phyloP scores from a whole-genome alignment of 768 basidiomycete genomes.

The Panus rudis region DNA sequence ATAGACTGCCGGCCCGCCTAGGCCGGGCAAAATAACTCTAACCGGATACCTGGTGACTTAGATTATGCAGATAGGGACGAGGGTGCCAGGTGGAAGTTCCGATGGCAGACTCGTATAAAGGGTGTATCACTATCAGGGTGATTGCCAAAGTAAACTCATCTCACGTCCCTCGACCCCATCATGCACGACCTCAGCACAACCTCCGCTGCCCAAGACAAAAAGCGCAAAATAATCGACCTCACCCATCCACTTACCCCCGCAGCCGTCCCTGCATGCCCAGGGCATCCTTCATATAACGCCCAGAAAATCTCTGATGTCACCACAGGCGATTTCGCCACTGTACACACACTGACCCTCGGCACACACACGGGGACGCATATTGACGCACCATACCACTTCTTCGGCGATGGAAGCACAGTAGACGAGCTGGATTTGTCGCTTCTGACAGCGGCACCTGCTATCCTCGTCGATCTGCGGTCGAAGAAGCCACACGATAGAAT shows the following conservation, averaged over 20 bases:
- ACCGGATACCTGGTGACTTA: too few relatives aligned
- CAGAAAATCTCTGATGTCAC: slow-evolving; percentile 32
- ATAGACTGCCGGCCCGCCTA: too few relatives aligned
- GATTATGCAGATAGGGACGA: too few relatives aligned
- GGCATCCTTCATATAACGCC: slow-evolving; percentile 43
- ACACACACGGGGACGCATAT: slow-evolving; percentile 78
- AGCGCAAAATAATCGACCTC: slow-evolving; percentile 49
- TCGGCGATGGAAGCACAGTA: slow-evolving; percentile 47
- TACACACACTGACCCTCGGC: slow-evolving; percentile 47
- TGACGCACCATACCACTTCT: slow-evolving; percentile 73
- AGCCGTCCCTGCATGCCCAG: slow-evolving; percentile 45
- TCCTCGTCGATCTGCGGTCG: slow-evolving; percentile 47
- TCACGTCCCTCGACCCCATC: too few relatives aligned
- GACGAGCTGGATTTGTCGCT: slow-evolving; percentile 48
- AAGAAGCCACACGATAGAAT: slow-evolving; percentile 41
- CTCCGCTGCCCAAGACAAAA: too few relatives aligned
- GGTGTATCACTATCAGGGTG: too few relatives aligned
- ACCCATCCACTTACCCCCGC: slow-evolving; percentile 39
- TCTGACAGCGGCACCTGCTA: slow-evolving; percentile 44
- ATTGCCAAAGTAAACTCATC: too few relatives aligned
- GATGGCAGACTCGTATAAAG: too few relatives aligned
- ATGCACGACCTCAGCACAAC: too few relatives aligned
- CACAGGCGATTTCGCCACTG: slow-evolving; percentile 39
- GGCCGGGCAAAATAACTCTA: too few relatives aligned
- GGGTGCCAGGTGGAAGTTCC: too few relatives aligned